These are phyloP conservation scores for Teunomyces stri DNA, from an alignment of 805 yeast genomes.

Conservation along the genomic window DNA sequence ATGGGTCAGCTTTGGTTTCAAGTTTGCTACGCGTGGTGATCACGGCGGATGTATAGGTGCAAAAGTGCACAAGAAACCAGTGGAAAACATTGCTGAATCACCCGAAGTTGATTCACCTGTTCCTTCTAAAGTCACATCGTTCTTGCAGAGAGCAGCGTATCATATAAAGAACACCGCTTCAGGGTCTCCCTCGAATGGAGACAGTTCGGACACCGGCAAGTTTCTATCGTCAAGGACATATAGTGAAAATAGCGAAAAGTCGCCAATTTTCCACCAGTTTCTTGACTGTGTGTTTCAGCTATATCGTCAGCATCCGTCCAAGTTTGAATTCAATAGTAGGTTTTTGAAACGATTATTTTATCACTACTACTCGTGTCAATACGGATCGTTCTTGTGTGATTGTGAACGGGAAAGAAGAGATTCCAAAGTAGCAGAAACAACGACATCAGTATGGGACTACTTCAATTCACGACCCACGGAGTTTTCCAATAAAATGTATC, in stretches of 20 bases:
- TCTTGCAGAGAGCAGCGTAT: conserved; percentile 40
- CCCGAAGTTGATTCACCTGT: conserved; percentile 11
- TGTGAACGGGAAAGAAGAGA: conserved; percentile 59
- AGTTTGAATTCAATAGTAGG: conserved; percentile 86
- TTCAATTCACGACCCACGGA: conserved; percentile 73
- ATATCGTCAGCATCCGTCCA: conserved; percentile 61
- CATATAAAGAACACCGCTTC: conserved; percentile 40
- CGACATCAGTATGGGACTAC: conserved; percentile 92
- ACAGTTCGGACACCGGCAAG: conserved; percentile 14
- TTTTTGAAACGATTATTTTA: conserved; percentile 81
- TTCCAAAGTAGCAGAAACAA: conserved; percentile 41
- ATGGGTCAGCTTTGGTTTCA: conserved; percentile 93
- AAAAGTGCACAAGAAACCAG: conserved; percentile 13
- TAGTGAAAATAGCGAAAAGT: conserved; percentile 41
- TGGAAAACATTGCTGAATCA: conserved; percentile 8
- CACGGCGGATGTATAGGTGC: conserved; percentile 58
- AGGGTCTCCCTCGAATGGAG: conserved; percentile 14
- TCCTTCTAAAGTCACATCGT: conserved; percentile 27
- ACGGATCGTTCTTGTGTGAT: conserved; percentile 84
- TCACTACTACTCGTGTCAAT: conserved; percentile 90
- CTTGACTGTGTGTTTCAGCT: conserved; percentile 86
- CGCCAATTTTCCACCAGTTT: conserved; percentile 94
- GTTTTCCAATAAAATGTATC: conserved; percentile 56
- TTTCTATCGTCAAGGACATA: conserved; percentile 23
- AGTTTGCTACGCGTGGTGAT: conserved; percentile 80